Conservation (phyloP, 164 flowering plant species). For the Vitis rotundifolia region DNA sequence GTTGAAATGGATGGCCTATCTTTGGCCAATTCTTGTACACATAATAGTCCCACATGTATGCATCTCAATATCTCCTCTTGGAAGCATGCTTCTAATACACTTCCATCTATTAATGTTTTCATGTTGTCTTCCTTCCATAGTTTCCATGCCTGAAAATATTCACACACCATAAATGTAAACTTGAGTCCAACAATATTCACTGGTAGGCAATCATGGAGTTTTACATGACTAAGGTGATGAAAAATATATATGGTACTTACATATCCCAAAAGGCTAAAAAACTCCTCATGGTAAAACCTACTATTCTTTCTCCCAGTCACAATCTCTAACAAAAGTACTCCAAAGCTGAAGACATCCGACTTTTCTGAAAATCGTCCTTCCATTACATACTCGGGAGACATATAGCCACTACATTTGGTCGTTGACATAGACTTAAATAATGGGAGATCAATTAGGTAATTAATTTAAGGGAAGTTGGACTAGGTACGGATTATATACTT, state of each 20-base stretch:
- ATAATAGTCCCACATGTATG: constrained; percentile 35
- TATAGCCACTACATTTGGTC: constrained; percentile 26
- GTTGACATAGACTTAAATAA: background rate
- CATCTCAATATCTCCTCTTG: constrained; percentile 29
- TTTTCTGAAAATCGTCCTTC: too few relatives aligned
- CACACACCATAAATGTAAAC: background rate
- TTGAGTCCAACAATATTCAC: background rate
- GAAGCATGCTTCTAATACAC: background rate
- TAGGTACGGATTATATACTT: constrained; percentile 8
- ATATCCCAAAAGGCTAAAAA: constrained; percentile 17
- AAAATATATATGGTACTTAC: constrained; percentile 9
- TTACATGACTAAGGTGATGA: too few relatives aligned
- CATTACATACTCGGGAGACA: constrained; percentile 35
- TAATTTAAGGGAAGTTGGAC: too few relatives aligned
- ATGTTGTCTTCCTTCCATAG: constrained; percentile 23
- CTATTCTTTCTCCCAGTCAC: constrained; percentile 25
- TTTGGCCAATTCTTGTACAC: constrained; percentile 32
- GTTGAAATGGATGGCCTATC: constrained; percentile 34
- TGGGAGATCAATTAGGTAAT: background rate
- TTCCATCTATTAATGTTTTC: constrained; percentile 13
- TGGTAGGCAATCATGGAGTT: too few relatives aligned
- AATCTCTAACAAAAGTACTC: constrained; percentile 28
- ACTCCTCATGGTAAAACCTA: constrained; percentile 17
- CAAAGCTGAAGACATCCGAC: constrained; percentile 2
- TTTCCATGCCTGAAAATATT: constrained; percentile 23